Evolutionary conservation across 306 rosid genomes (phyloP).

Genomic region (Corylus avellana): DNA sequence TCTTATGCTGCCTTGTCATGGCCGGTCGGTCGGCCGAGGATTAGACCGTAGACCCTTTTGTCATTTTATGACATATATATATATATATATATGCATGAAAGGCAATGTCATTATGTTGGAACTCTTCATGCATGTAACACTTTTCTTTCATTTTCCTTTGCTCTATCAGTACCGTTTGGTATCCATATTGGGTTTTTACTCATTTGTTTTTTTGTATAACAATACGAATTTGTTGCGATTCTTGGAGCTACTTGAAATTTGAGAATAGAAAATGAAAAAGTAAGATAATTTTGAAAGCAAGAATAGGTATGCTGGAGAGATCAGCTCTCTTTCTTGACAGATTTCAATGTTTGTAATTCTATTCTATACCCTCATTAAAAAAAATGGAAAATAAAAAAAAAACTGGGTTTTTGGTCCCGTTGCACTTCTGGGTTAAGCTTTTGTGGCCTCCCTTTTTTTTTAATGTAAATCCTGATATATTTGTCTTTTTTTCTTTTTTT

Average conservation of each 20-base stretch:
- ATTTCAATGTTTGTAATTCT: neutral
- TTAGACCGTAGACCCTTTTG: neutral
- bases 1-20: neutral
- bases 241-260: neutral
- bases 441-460: neutral
- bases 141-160: neutral
- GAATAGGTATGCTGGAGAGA: neutral
- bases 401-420: neutral
- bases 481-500: neutral
- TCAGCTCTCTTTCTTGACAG: neutral
- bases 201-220: neutral
- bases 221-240: neutral
- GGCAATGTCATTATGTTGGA: neutral
- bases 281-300: neutral
- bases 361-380: neutral
- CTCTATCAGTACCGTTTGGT: neutral
- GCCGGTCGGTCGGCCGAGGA: neutral
- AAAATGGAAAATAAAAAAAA: neutral
- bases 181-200: neutral
- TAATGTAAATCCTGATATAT: neutral
- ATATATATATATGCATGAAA: neutral
- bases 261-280: neutral
- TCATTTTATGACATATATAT: neutral
- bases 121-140: neutral
- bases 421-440: neutral